Base-by-base conservation (phyloP, 305 asterid genomes). In the Fraxinus albicans region DNA sequence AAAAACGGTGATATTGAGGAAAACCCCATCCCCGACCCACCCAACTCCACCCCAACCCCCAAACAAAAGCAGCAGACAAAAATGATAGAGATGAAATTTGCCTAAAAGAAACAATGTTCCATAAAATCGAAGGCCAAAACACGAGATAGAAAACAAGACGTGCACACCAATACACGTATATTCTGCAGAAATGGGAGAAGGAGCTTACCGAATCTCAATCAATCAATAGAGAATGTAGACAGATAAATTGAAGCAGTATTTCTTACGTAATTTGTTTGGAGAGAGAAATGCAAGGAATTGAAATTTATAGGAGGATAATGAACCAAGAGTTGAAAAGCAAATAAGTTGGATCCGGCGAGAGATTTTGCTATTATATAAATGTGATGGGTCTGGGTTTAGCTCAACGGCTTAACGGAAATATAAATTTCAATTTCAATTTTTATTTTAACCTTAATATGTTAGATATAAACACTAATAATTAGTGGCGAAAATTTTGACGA, bases 161-260 rank as follows among this genome's bases (percentile, higher is more conserved):
- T 4, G 65, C 60, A 74, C 42, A 80, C 21, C 8, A n/a, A 38
- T 23, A 21, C 23, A 42, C 77, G 34, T 60, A 4, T 25, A 17
- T 42, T 33, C 17, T 25, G 74, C 34, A 74, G 27, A 82, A 8
- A 21, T 8, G 72, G 35, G 33, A 75, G 50, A 8, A 36, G 74
- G 29, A 65, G 78, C 53, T 8, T 77, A 85, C 83, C 86, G 65
- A 34, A 12, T 67, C 3, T n/a, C 33, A 82, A 76, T 73, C 73
- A 82, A 82, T 25, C 47, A 77, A n/a, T 73, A 58, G 80, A 60
- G 53, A 85, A 80, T 63, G 35, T 80, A 55, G 25, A 73, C 73
- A 60, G 58, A 74, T 36, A 31, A 25, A n/a, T 74, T 6, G 35
- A 81, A 50, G 60, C 60, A 6, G 60, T 50, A 44, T 58, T 58